These are phyloP conservation scores for Diutina rugosa DNA, from an alignment of 1,139 yeast species.

Conservation along the genomic window DNA sequence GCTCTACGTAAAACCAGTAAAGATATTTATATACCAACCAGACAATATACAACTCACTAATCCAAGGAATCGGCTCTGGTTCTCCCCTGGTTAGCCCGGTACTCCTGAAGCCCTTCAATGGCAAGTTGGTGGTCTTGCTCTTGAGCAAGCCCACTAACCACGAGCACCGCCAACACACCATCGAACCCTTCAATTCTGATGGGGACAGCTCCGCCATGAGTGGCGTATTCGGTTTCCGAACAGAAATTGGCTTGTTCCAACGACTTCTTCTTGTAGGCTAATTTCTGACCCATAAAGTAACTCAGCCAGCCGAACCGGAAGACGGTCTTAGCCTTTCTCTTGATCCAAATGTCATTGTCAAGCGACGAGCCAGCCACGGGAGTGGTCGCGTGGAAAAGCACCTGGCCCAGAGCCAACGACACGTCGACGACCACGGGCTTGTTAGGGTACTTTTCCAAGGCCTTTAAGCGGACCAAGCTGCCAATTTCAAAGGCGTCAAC, in stretches of 20 bases:
- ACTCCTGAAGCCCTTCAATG: conserved; percentile 9
- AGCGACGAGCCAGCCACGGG: conserved; percentile 22
- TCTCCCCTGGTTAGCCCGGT: neutral
- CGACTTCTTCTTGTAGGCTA: conserved; percentile 16
- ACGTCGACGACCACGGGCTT: conserved; percentile 39
- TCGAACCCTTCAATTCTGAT: conserved; percentile 30
- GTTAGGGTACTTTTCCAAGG: conserved; percentile 8
- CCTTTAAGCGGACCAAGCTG: neutral
- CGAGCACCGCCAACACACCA: conserved; percentile 38
- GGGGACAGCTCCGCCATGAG: conserved; percentile 56
- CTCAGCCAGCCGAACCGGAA: conserved; percentile 40
- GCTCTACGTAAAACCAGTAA: too few relatives aligned
- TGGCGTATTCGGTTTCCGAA: conserved; percentile 35
- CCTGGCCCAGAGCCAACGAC: conserved; percentile 34
- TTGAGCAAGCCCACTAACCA: conserved; percentile 47
- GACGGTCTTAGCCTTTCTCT: conserved; percentile 40
- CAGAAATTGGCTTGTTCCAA: conserved; percentile 28
- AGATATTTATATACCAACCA: too few relatives aligned
- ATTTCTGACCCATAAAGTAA: conserved; percentile 39
- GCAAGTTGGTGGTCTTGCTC: conserved; percentile 33
- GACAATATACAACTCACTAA: neutral
- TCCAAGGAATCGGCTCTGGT: neutral
- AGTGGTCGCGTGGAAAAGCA: conserved; percentile 37
- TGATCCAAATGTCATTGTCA: conserved; percentile 51
- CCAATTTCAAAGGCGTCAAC: conserved; percentile 1